These are phyloP conservation scores for Hortiboletus campestris DNA, from an alignment of 768 basidiomycete genomes.

Conservation along the genomic window DNA sequence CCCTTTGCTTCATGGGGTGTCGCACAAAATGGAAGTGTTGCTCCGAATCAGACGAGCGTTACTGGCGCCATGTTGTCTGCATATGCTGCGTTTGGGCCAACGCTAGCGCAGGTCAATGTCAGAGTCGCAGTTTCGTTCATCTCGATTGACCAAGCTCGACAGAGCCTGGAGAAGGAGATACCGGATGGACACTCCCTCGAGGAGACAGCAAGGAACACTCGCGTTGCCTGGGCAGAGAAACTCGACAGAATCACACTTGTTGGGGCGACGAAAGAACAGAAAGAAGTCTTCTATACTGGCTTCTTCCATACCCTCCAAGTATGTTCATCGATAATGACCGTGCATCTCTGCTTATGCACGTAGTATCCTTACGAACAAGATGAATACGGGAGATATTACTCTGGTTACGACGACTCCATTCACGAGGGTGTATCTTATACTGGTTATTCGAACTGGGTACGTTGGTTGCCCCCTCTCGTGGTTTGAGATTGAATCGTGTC, in stretches of 20 bases:
- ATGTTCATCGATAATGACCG: not conserved
- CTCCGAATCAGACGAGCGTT: slow-evolving; percentile 28
- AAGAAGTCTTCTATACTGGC: slow-evolving; percentile 56
- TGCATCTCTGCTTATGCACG: not conserved
- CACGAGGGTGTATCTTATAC: slow-evolving; percentile 71
- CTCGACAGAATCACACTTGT: slow-evolving; percentile 49
- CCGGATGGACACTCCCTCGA: slow-evolving; percentile 48
- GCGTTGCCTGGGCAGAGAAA: slow-evolving; percentile 57
- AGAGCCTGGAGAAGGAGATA: slow-evolving; percentile 50
- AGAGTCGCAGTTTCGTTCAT: slow-evolving; percentile 75
- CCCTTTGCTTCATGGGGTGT: slow-evolving; percentile 48
- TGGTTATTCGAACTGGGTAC: slow-evolving; percentile 78
- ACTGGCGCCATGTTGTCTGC: slow-evolving; percentile 50
- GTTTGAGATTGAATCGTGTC: not conserved
- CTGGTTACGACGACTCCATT: slow-evolving; percentile 67
- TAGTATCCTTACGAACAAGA: slow-evolving; percentile 78
- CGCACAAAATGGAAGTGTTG: slow-evolving; percentile 43
- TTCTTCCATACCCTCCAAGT: slow-evolving; percentile 65
- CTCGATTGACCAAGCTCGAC: slow-evolving; percentile 61
- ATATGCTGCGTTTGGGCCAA: slow-evolving; percentile 44
- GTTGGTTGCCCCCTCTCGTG: slow-evolving; percentile 9
- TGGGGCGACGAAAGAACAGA: slow-evolving; percentile 47
- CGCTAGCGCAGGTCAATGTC: slow-evolving; percentile 43
- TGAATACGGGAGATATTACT: slow-evolving; percentile 69
- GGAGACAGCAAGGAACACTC: slow-evolving; percentile 46